Base-by-base conservation (phyloP, 805 yeast genomes). In the Candida silvicultrix region DNA sequence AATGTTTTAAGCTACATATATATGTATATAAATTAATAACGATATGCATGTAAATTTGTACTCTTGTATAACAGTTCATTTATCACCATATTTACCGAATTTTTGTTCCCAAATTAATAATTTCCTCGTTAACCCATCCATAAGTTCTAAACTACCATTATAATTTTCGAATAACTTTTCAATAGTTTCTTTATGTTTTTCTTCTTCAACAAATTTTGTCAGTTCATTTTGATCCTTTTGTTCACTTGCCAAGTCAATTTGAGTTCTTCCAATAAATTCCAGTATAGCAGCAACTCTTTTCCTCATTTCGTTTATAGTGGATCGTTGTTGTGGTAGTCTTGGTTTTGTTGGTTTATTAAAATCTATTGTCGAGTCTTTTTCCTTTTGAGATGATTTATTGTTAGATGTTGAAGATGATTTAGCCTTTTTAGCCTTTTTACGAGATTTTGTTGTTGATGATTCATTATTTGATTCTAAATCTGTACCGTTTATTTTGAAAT, bases 191-290 rank as follows among this genome's bases (percentile, higher is more conserved):
- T 68, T 68, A 47, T 65, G 63, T 18, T 53, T 57, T 20, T 66
- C 69, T 44, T 70, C 76, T 48, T 69, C 73, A 11, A 71, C 72
- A 57, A 69, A 75, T 45, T 69, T 68, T 22, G 77, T 66, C 44
- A 81, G 59, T 47, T 70, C 74, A 25, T 67, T 69, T 45, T 81
- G 80, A 38, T 74, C 77, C n/a, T 73, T 67, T 53, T 82, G 83
- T 55, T 89, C 96, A 44, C 77, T 78, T 41, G 83, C 82, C 49
- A 92, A 67, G 58, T 92, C 98, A 50, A 83, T 65, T 63, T 89
- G 96, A 2, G 95, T 85, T 44, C 96, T 74, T 12, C 90, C 88
- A 22, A 92, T 77, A 74, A 90, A 94, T 65, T 94, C 98, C 55
- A 92, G 68, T 19, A 92, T 92, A 1, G 97, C 95, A 2, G 88